Conservation (phyloP, 305 asterid genomes). For the Fraxinus latifolia region DNA sequence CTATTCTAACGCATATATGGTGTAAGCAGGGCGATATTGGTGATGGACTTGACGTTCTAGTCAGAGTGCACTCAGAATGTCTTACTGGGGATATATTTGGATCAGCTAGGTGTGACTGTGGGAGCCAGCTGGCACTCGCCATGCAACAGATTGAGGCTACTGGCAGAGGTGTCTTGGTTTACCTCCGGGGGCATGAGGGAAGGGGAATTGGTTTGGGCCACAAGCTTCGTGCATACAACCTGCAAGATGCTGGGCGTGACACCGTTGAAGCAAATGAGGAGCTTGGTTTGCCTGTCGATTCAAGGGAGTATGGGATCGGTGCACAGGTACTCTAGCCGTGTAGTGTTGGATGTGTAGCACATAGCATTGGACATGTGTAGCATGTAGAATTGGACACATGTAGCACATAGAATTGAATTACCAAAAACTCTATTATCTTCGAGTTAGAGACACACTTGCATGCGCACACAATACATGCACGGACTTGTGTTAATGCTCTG, state of each 20-base stretch:
- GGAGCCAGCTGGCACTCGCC: constrained; percentile 81
- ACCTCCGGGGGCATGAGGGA: constrained; percentile 96
- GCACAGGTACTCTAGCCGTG: constrained; percentile 67
- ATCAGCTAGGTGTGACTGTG: constrained; percentile 97
- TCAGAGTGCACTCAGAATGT: constrained; percentile 93
- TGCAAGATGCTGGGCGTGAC: constrained; percentile 94
- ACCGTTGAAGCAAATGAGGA: constrained; percentile 98
- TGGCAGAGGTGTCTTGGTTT: constrained; percentile 83
- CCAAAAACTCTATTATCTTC: not conserved
- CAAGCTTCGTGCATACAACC: constrained; percentile 91
- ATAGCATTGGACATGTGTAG: too few relatives aligned
- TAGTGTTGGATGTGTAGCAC: not conserved
- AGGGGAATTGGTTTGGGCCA: constrained; percentile 97
- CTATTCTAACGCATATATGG: constrained; percentile 2
- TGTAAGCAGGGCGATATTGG: constrained; percentile 81
- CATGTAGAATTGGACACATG: too few relatives aligned
- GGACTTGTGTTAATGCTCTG: not conserved
- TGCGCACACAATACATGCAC: not conserved
- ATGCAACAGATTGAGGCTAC: constrained; percentile 94
- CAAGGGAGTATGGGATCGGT: constrained; percentile 96
- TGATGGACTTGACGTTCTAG: constrained; percentile 81
- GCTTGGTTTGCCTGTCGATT: constrained; percentile 92
- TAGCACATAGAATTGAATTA: not conserved
- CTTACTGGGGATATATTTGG: constrained; percentile 97
- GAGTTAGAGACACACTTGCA: not conserved